Evolutionary conservation across 2,329 filamentous ascomycete genomes (phyloP).

Genomic region (Calonectria multiphialidica): DNA sequence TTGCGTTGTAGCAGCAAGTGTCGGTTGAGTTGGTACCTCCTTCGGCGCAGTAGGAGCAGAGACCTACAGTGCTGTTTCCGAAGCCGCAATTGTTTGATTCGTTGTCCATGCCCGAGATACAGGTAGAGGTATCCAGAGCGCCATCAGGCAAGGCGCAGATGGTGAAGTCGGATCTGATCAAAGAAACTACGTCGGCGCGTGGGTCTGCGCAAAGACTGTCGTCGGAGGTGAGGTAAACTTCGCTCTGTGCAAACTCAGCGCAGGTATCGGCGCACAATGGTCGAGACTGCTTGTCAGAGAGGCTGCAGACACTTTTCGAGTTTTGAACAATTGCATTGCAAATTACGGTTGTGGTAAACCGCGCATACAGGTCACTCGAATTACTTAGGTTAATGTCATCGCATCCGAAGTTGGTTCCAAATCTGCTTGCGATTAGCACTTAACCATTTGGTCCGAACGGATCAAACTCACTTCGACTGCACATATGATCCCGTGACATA

Average conservation of each 20-base stretch:
- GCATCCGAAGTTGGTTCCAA: slow-evolving; percentile 85
- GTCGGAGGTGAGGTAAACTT: slow-evolving; percentile 86
- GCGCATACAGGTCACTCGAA: slow-evolving; percentile 86
- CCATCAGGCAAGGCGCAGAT: slow-evolving; percentile 88
- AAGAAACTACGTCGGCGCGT: slow-evolving; percentile 72
- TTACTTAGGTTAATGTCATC: slow-evolving; percentile 81
- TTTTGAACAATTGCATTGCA: slow-evolving; percentile 96
- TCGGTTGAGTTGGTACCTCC: slow-evolving; percentile 93
- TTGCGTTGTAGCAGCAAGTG: slow-evolving; percentile 89
- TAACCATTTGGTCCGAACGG: background rate
- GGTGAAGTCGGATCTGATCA: slow-evolving; percentile 93
- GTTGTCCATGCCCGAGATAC: slow-evolving; percentile 82
- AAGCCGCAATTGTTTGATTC: slow-evolving; percentile 92
- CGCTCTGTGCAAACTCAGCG: slow-evolving; percentile 87
- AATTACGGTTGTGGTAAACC: slow-evolving; percentile 91
- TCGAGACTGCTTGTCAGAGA: slow-evolving; percentile 72
- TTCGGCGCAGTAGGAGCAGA: slow-evolving; percentile 88
- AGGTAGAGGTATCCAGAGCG: slow-evolving; percentile 78
- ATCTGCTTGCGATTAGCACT: slow-evolving; percentile 67
- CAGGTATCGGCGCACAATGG: slow-evolving; percentile 93
- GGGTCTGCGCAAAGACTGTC: slow-evolving; percentile 77
- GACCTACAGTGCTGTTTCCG: slow-evolving; percentile 74
- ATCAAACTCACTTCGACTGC: slow-evolving; percentile 75
- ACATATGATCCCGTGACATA: slow-evolving; percentile 84
- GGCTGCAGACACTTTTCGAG: slow-evolving; percentile 77